Conservation (phyloP, 805 yeast species). For the Kluyveromyces starmeri region DNA sequence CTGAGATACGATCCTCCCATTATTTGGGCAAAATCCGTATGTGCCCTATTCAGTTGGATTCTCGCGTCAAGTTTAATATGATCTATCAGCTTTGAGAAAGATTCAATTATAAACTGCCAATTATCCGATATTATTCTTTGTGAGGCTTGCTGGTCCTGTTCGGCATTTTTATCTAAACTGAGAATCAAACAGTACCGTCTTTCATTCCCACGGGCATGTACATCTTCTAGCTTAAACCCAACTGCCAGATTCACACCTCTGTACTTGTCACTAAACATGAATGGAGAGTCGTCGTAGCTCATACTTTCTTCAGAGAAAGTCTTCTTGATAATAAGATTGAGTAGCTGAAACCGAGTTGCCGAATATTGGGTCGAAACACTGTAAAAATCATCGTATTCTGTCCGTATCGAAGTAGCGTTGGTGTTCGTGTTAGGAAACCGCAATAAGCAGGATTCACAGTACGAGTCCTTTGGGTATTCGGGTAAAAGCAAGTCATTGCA, state of each 20-base stretch:
- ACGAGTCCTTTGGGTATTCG: slow-evolving; percentile 35
- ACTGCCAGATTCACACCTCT: slow-evolving; percentile 53
- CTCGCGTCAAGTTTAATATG: slow-evolving; percentile 29
- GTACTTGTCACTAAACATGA: slow-evolving; percentile 53
- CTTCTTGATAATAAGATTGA: slow-evolving; percentile 54
- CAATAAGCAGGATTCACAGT: slow-evolving; percentile 56
- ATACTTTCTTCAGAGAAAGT: slow-evolving; percentile 60
- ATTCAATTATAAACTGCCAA: slow-evolving; percentile 44
- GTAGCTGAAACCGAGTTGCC: slow-evolving; percentile 40
- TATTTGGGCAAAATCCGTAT: slow-evolving; percentile 31
- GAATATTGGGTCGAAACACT: slow-evolving; percentile 59
- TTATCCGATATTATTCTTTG: slow-evolving; percentile 35
- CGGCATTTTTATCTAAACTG: slow-evolving; percentile 45
- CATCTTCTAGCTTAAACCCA: slow-evolving; percentile 54
- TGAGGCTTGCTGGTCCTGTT: slow-evolving; percentile 10
- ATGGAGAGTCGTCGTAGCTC: slow-evolving; percentile 48
- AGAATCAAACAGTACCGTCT: slow-evolving; percentile 56
- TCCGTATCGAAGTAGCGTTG: slow-evolving; percentile 25
- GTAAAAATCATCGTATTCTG: slow-evolving; percentile 16
- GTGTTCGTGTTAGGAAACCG: slow-evolving; percentile 35
- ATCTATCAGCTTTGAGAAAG: slow-evolving; percentile 33
- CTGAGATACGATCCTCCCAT: slow-evolving; percentile 39
- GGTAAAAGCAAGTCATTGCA: slow-evolving; percentile 29
- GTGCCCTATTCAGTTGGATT: slow-evolving; percentile 27
- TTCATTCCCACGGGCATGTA: slow-evolving; percentile 66